Evolutionary conservation across 352 stramenopile species (phyloP).

Genomic region (Proteromonas lacertae): DNA sequence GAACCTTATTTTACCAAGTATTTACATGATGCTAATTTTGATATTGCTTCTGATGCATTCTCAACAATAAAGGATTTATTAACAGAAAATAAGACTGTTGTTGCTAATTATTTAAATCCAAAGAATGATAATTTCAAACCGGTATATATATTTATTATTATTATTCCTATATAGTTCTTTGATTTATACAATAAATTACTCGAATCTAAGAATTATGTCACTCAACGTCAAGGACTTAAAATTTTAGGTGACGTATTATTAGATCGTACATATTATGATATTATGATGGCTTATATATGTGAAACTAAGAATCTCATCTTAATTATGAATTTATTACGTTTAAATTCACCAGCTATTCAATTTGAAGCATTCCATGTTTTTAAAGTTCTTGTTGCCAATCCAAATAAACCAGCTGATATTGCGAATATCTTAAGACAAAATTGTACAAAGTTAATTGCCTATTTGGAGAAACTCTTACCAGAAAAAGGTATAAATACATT

Average conservation of each 20-base stretch:
- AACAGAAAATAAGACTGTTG: no score
- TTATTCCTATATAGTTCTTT: neutral
- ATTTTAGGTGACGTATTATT: slow-evolving; percentile 81
- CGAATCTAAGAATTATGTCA: slow-evolving; percentile 75
- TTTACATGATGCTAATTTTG: slow-evolving; percentile 51
- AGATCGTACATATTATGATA: slow-evolving; percentile 63
- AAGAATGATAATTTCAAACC: no score
- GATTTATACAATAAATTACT: slow-evolving; percentile 28
- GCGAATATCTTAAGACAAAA: slow-evolving; percentile 80
- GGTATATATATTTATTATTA: no score
- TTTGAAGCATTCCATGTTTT: slow-evolving; percentile 96
- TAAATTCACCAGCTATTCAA: slow-evolving; percentile 81
- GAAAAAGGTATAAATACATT: no score
- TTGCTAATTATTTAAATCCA: no score
- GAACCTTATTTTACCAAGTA: slow-evolving; percentile 50
- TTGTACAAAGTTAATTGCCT: slow-evolving; percentile 78
- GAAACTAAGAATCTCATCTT: slow-evolving; percentile 68
- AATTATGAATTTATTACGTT: slow-evolving; percentile 84
- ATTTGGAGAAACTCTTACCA: slow-evolving; percentile 79
- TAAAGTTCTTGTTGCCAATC: slow-evolving; percentile 99
- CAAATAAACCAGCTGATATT: slow-evolving; percentile 71
- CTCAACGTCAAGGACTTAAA: slow-evolving; percentile 66
- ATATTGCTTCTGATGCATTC: slow-evolving; percentile 52
- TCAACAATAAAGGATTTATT: slow-evolving; percentile 40
- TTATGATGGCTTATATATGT: slow-evolving; percentile 92